Evolutionary conservation across 805 yeast genomes (phyloP).

Genomic region (Zygotorulaspora danielsina): DNA sequence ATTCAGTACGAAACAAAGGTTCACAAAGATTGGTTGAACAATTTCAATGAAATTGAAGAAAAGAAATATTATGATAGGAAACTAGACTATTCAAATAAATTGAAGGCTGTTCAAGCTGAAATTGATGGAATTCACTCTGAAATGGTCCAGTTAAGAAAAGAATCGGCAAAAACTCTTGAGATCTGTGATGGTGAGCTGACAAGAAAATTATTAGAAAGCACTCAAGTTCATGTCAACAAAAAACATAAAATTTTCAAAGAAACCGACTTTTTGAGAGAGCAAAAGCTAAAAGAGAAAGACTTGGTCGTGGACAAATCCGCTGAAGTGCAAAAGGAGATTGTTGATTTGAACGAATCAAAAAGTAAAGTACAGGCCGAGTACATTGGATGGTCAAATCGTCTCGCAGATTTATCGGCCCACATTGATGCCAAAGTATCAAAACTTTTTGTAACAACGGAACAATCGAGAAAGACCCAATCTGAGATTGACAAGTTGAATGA

Average conservation of each 20-base stretch:
- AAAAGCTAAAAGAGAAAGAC: constrained; percentile 26
- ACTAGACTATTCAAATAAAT: constrained; percentile 20
- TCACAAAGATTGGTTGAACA: constrained; percentile 21
- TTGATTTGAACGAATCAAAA: constrained; percentile 22
- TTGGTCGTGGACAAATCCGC: constrained; percentile 20
- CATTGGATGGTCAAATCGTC: constrained; percentile 19
- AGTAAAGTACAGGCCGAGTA: constrained; percentile 19
- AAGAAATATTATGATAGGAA: constrained; percentile 21
- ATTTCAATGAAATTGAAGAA: constrained; percentile 14
- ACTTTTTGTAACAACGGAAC: constrained; percentile 21
- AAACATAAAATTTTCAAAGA: constrained; percentile 28
- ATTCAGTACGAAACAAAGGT: constrained; percentile 22
- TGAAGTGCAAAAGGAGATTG: constrained; percentile 29
- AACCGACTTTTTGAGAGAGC: constrained; percentile 27
- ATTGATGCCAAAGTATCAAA: constrained; percentile 30
- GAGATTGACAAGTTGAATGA: constrained; percentile 21
- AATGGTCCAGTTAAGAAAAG: constrained; percentile 24
- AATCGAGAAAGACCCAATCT: constrained; percentile 18
- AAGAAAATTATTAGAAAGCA: constrained; percentile 22
- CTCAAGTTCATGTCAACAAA: constrained; percentile 18
- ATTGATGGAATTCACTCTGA: constrained; percentile 19
- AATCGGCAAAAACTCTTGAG: constrained; percentile 25
- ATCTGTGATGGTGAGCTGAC: constrained; percentile 24
- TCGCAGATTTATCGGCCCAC: constrained; percentile 23
- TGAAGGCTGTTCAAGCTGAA: constrained; percentile 21